phyloP scores from a whole-genome alignment of 169 alveolate species.

The Plasmodium ovale region DNA sequence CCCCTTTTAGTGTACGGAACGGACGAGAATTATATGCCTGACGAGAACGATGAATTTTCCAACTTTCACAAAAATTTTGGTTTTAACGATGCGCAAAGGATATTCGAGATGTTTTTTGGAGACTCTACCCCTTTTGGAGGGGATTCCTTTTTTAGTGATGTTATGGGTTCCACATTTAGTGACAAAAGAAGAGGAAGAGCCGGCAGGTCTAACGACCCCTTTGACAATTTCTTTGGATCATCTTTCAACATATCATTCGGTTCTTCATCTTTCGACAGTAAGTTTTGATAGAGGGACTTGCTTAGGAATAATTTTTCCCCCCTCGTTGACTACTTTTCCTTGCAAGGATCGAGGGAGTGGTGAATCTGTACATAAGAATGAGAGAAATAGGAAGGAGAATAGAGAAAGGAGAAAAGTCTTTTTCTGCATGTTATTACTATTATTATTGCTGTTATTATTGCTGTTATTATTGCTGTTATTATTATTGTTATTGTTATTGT shows the following conservation, averaged over 20 bases:
- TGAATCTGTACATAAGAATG: too few species aligned
- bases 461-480: too few species aligned
- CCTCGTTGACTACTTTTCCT: too few species aligned
- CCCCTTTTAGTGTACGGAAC: slow-evolving; percentile 45
- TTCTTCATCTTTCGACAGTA: slow-evolving; percentile 59
- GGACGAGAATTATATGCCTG: slow-evolving; percentile 35
- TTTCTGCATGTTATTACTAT: too few species aligned
- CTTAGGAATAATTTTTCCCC: too few species aligned
- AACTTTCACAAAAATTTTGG: slow-evolving; percentile 76
- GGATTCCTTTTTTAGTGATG: slow-evolving; percentile 70
- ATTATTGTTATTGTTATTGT: too few species aligned
- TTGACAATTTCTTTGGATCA: slow-evolving; percentile 68
- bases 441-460: too few species aligned
- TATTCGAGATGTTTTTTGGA: slow-evolving; percentile 81
- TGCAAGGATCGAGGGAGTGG: too few species aligned
- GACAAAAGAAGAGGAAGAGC: slow-evolving; percentile 69
- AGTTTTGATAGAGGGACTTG: too few species aligned
- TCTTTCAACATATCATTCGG: slow-evolving; percentile 67
- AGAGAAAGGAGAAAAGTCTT: too few species aligned
- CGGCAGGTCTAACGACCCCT: slow-evolving; percentile 50
- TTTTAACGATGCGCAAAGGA: slow-evolving; percentile 79
- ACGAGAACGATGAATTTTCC: slow-evolving; percentile 62
- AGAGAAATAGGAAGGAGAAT: too few species aligned
- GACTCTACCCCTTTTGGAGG: slow-evolving; percentile 65
- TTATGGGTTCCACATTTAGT: slow-evolving; percentile 56